Conservation (phyloP, 495 filamentous ascomycete genomes). For the Usnea hakonensis region DNA sequence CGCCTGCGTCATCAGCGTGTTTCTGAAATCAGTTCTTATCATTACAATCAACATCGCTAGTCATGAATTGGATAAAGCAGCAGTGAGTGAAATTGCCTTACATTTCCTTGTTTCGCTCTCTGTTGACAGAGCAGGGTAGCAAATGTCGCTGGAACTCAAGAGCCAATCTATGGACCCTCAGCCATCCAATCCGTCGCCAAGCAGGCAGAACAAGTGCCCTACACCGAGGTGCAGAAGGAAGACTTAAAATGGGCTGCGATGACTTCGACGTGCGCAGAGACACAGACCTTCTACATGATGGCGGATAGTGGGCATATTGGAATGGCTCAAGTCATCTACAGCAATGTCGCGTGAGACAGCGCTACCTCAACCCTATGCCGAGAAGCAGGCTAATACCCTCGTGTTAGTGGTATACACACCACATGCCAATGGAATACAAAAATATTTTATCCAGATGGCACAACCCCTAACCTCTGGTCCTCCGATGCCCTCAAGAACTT, state of each 20-base stretch:
- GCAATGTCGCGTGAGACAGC: slow-evolving; percentile 79
- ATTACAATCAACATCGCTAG: not conserved
- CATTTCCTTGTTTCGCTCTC: too few species aligned
- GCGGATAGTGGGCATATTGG: slow-evolving; percentile 67
- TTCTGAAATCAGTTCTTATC: too few species aligned
- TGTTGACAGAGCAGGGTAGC: slow-evolving; percentile 55
- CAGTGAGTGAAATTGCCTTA: slow-evolving; percentile 41
- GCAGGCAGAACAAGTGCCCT: slow-evolving; percentile 72
- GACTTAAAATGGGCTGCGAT: slow-evolving; percentile 74
- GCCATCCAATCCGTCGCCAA: slow-evolving; percentile 78
- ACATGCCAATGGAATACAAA: slow-evolving; percentile 90
- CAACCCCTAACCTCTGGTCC: slow-evolving; percentile 65
- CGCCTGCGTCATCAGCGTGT: too few species aligned
- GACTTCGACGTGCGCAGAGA: slow-evolving; percentile 86
- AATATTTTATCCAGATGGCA: slow-evolving; percentile 70
- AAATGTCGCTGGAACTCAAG: slow-evolving; percentile 86
- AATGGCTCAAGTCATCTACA: slow-evolving; percentile 90
- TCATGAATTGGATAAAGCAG: slow-evolving; percentile 67
- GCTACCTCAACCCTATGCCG: not conserved
- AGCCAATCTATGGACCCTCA: slow-evolving; percentile 89
- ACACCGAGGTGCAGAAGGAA: slow-evolving; percentile 66
- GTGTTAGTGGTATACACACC: slow-evolving; percentile 69
- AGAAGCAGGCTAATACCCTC: not conserved
- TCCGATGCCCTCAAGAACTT: slow-evolving; percentile 66
- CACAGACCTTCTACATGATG: slow-evolving; percentile 91